These are phyloP conservation scores for Thuja plicata DNA, from an alignment of 83 land plant genomes.

Conservation along the genomic window DNA sequence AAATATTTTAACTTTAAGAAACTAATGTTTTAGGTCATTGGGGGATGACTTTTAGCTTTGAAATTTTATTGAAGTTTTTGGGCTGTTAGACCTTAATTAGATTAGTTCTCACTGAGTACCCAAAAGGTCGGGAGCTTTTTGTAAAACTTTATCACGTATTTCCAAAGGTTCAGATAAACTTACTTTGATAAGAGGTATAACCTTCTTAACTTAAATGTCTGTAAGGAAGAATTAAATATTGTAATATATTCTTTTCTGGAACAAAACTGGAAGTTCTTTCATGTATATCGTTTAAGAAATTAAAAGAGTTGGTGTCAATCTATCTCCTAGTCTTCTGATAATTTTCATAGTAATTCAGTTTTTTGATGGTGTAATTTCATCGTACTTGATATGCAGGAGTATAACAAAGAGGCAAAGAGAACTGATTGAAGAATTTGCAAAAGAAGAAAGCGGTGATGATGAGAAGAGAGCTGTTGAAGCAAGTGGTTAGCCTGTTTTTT, in stretches of 20 bases:
- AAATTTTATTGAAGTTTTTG: background rate
- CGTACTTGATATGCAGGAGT: constrained; percentile 31
- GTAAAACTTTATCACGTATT: no score
- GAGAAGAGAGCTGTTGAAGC: constrained; percentile 62
- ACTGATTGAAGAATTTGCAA: constrained; percentile 77
- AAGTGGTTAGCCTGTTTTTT: constrained; percentile 25
- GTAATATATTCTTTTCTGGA: background rate
- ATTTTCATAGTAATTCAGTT: background rate
- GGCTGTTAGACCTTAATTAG: background rate
- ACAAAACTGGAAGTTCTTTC: background rate
- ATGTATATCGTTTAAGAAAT: background rate
- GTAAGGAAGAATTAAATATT: background rate
- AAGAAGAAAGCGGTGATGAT: constrained; percentile 59
- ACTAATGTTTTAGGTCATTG: background rate
- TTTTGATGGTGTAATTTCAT: background rate
- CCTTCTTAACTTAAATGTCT: background rate
- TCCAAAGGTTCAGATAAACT: background rate
- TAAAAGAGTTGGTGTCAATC: background rate
- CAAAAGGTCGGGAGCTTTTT: background rate
- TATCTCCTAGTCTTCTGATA: background rate
- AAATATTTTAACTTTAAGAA: background rate
- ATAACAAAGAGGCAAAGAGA: constrained; percentile 53
- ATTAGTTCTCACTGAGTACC: background rate
- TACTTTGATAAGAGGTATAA: no score
- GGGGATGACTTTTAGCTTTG: background rate